Evolutionary conservation across 2,329 filamentous ascomycete genomes (phyloP).

Genomic region (Diaporthe longicolla): DNA sequence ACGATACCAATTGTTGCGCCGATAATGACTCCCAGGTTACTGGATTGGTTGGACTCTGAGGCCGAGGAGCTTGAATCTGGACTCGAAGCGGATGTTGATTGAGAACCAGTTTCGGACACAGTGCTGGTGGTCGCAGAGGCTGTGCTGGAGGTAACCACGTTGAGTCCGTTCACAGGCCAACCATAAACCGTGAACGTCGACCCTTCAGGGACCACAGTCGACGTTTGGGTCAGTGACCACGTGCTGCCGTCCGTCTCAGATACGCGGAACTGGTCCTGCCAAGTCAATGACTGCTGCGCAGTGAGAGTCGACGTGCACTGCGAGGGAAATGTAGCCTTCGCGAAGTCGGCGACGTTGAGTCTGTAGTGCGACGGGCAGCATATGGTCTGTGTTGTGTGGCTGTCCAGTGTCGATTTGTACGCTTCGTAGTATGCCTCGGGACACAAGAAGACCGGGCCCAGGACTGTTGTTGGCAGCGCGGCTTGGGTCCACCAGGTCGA

Average conservation of each 20-base stretch:
- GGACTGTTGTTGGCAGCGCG: neutral
- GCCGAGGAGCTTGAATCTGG: neutral
- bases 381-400: conserved; percentile 22
- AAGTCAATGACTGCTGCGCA: conserved; percentile 10
- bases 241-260: neutral
- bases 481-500: conserved; percentile 37
- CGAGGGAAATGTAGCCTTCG: conserved; percentile 17
- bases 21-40: neutral
- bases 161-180: conserved; percentile 29
- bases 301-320: conserved; percentile 35
- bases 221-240: neutral
- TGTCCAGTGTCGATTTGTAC: conserved; percentile 10
- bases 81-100: neutral
- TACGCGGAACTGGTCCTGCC: neutral
- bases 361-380: conserved; percentile 35
- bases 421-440: conserved; percentile 23
- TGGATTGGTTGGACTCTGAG: neutral
- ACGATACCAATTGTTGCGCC: conserved; percentile 16
- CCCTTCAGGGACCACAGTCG: neutral
- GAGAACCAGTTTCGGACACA: neutral
- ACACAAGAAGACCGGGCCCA: conserved; percentile 28
- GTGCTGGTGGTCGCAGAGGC: neutral
- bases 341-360: conserved; percentile 30
- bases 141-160: conserved; percentile 25
- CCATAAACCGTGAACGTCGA: conserved; percentile 17